These are phyloP conservation scores for Phytopythium ostracodes DNA, from an alignment of 352 stramenopile genomes.

Conservation along the genomic window DNA sequence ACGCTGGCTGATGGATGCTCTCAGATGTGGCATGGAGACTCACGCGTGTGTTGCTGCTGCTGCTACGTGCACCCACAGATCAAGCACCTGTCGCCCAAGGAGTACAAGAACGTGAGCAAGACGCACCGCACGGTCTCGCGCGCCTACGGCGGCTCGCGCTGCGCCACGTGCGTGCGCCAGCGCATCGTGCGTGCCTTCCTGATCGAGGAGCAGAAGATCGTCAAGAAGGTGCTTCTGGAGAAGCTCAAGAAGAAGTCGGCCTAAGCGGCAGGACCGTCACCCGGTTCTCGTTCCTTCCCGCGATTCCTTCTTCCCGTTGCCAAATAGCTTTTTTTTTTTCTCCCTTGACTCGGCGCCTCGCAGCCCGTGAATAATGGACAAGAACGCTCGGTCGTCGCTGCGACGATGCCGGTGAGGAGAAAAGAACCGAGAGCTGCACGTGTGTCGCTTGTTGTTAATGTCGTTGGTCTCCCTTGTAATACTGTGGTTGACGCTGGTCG, in stretches of 20 bases:
- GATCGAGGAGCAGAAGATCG: slow-evolving; percentile 99
- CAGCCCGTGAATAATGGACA: slow-evolving; percentile 4
- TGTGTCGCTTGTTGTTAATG: not conserved
- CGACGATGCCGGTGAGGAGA: slow-evolving; percentile 7
- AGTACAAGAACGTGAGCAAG: slow-evolving; percentile 82
- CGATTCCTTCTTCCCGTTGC: slow-evolving; percentile 16
- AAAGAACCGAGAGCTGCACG: not conserved
- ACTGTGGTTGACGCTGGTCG: too few relatives aligned
- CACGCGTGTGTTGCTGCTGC: slow-evolving; percentile 2
- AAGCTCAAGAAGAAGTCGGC: slow-evolving; percentile 89
- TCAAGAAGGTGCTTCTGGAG: slow-evolving; percentile 98
- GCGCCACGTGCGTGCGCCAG: slow-evolving; percentile 92
- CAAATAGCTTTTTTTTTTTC: not conserved
- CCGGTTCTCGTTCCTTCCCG: not conserved
- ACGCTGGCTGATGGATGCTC: not conserved
- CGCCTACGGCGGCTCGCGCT: slow-evolving; percentile 95
- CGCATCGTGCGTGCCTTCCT: slow-evolving; percentile 98
- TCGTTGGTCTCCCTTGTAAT: too few relatives aligned
- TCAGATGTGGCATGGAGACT: not conserved
- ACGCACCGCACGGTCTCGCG: slow-evolving; percentile 94
- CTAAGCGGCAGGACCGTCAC: slow-evolving; percentile 23
- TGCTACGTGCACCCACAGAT: slow-evolving; percentile 71
- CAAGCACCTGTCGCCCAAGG: slow-evolving; percentile 66
- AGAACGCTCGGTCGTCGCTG: not conserved
- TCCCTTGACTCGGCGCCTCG: not conserved